Percentiles rank a stretch among this genome's conserved stretches.
Evolutionary conservation across 345 rosid species (phyloP).

Genomic region (Salix exigua): DNA sequence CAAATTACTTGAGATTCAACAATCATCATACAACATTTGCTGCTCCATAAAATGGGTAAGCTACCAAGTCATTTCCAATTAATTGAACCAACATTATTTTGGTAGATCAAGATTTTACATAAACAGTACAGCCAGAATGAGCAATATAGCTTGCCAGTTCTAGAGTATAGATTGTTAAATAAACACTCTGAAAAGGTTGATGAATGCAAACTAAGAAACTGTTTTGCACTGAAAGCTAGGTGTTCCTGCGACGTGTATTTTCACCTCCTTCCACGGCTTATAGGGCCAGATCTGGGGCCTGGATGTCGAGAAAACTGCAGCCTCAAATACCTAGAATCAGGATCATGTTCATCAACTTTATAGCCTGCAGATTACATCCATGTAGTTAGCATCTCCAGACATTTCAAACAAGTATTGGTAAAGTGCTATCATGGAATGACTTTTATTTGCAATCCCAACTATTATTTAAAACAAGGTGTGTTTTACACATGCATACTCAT

Average conservation of each 20-base stretch:
- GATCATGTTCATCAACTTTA: constrained; percentile 67
- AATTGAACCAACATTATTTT: constrained; percentile 3
- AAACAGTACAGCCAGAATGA: constrained; percentile 5
- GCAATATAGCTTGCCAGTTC: constrained; percentile 13
- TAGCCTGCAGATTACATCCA: constrained; percentile 46
- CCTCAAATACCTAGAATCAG: constrained; percentile 61
- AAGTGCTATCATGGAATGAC: not conserved
- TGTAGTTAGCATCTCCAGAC: constrained; percentile 9
- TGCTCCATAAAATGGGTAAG: constrained; percentile 2
- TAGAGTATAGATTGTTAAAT: constrained; percentile 6
- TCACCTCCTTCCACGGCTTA: constrained; percentile 67
- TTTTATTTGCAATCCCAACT: not conserved
- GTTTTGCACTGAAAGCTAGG: constrained; percentile 16
- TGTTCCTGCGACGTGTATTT: not conserved
- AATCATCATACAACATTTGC: constrained; percentile 20
- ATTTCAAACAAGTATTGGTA: not conserved
- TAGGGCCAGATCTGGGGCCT: constrained; percentile 58
- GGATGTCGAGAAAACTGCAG: constrained; percentile 71
- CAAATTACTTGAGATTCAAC: not conserved
- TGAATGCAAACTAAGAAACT: not conserved
- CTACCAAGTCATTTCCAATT: not conserved
- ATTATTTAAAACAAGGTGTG: not conserved
- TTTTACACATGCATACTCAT: not conserved
- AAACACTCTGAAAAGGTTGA: constrained; percentile 7
- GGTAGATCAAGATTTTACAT: constrained; percentile 13